Percentiles rank a stretch among this genome's conserved stretches.
These are phyloP conservation scores for Chaetomium globosum DNA, from an alignment of 2,329 filamentous ascomycete genomes.

Conservation along the genomic window DNA sequence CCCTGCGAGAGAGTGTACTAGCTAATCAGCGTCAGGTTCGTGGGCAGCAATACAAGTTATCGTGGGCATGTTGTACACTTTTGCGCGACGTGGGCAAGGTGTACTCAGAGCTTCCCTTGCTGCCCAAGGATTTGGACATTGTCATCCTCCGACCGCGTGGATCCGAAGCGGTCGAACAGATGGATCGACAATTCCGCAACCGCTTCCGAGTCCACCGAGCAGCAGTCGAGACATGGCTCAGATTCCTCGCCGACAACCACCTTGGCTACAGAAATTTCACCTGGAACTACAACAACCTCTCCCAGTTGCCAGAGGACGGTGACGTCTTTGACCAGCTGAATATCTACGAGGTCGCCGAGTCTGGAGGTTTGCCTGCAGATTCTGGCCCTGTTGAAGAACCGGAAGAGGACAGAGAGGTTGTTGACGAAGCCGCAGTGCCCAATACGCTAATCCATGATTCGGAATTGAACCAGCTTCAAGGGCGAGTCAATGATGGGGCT, in stretches of 20 bases:
- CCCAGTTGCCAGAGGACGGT: conserved; percentile 3
- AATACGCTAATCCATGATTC: conserved; percentile 11
- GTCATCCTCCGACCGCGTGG: no score
- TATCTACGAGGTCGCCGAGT: conserved; percentile 3
- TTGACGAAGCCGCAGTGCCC: conserved; percentile 4
- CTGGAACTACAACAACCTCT: conserved; percentile 11
- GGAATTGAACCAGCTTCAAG: neutral
- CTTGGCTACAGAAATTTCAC: conserved; percentile 4
- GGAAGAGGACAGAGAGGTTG: neutral
- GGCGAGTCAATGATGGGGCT: neutral
- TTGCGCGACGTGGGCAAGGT: no score
- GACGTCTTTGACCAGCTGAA: conserved; percentile 11
- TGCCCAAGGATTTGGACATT: no score
- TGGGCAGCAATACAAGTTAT: no score
- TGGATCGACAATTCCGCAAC: neutral
- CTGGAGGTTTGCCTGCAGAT: neutral
- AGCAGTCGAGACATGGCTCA: conserved; percentile 8
- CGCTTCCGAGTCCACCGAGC: conserved; percentile 8
- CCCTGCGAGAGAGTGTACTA: neutral
- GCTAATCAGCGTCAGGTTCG: no score
- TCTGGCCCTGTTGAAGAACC: neutral
- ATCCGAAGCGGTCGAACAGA: conserved; percentile 2
- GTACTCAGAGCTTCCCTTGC: no score
- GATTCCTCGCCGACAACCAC: neutral
- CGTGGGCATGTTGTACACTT: no score